Conservation (phyloP, 257 asterid genomes). For the Scutellaria barbata region DNA sequence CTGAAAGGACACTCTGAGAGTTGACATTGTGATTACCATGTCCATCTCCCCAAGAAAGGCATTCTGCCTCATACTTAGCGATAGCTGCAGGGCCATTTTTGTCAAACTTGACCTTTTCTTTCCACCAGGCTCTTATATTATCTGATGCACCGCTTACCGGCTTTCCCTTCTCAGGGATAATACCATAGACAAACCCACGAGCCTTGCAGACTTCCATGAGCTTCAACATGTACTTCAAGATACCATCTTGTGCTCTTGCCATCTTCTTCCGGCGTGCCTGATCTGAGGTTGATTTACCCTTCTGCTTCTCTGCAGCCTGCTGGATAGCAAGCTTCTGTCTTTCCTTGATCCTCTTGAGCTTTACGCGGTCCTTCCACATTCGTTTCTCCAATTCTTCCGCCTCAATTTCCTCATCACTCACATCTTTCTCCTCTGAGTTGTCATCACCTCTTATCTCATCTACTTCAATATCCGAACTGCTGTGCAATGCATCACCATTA, state of each 20-base stretch:
- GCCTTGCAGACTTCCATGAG: constrained; percentile 63
- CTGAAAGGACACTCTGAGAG: constrained; percentile 47
- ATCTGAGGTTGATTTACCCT: constrained; percentile 41
- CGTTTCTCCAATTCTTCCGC: constrained; percentile 52
- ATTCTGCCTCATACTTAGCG: constrained; percentile 46
- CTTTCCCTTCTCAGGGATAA: constrained; percentile 58
- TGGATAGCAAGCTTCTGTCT: constrained; percentile 42
- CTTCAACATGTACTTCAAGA: constrained; percentile 58
- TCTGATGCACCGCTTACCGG: constrained; percentile 62
- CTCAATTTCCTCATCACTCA: constrained; percentile 56
- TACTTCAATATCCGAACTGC: constrained; percentile 49
- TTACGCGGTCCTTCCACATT: constrained; percentile 60
- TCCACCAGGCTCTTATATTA: constrained; percentile 67
- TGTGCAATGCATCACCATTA: constrained; percentile 19
- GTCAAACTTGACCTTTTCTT: constrained; percentile 62
- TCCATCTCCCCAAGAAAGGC: constrained; percentile 37
- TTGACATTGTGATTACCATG: constrained; percentile 36
- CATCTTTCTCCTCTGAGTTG: constrained; percentile 46
- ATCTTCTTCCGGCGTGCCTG: constrained; percentile 56
- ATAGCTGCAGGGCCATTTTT: constrained; percentile 62
- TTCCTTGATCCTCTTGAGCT: constrained; percentile 51
- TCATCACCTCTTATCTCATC: constrained; percentile 45
- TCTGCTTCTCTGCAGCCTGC: constrained; percentile 46
- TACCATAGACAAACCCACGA: constrained; percentile 54
- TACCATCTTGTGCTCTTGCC: constrained; percentile 60